A percentile compares a stretch with the other conserved stretches of the same genome.
phyloP scores from a whole-genome alignment of 2,329 filamentous ascomycete genomes.

The Scytalidium sp. region DNA sequence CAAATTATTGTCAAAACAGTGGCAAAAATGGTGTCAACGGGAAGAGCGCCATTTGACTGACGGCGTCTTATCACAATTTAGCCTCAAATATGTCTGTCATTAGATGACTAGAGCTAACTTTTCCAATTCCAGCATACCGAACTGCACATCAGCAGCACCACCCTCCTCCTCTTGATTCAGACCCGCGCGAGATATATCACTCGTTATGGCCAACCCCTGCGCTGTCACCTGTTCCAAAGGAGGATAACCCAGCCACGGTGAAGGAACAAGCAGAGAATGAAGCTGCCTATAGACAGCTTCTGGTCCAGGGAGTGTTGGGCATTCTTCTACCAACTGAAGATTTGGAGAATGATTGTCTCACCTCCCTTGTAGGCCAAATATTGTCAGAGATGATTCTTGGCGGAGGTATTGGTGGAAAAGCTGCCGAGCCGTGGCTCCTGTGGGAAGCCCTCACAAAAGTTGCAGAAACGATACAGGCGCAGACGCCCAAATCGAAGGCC shows the following conservation, averaged over 20 bases:
- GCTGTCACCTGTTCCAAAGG: slow-evolving; percentile 69
- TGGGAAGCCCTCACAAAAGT: slow-evolving; percentile 81
- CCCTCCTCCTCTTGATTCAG: slow-evolving; percentile 56
- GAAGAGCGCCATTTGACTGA: no score
- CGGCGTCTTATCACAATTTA: no score
- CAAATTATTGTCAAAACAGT: no score
- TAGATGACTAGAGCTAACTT: no score
- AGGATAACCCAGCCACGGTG: slow-evolving; percentile 42
- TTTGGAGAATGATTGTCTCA: slow-evolving; percentile 81
- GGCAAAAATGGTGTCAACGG: no score
- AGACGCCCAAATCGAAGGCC: slow-evolving; percentile 27
- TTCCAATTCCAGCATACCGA: slow-evolving; percentile 62
- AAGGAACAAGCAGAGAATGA: slow-evolving; percentile 73
- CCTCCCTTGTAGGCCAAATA: slow-evolving; percentile 80
- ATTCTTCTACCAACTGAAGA: slow-evolving; percentile 90
- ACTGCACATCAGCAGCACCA: slow-evolving; percentile 58
- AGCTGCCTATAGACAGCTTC: slow-evolving; percentile 76
- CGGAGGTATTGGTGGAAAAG: slow-evolving; percentile 74
- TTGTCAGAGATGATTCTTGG: slow-evolving; percentile 87
- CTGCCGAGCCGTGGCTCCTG: slow-evolving; percentile 84
- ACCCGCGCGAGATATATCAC: slow-evolving; percentile 75
- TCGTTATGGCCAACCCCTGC: slow-evolving; percentile 77
- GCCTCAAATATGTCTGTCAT: no score
- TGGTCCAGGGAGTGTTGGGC: slow-evolving; percentile 79
- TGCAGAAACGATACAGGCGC: slow-evolving; percentile 43